phyloP scores from a whole-genome alignment of 1,139 yeast species.

The Sugiyamaella pinicola region DNA sequence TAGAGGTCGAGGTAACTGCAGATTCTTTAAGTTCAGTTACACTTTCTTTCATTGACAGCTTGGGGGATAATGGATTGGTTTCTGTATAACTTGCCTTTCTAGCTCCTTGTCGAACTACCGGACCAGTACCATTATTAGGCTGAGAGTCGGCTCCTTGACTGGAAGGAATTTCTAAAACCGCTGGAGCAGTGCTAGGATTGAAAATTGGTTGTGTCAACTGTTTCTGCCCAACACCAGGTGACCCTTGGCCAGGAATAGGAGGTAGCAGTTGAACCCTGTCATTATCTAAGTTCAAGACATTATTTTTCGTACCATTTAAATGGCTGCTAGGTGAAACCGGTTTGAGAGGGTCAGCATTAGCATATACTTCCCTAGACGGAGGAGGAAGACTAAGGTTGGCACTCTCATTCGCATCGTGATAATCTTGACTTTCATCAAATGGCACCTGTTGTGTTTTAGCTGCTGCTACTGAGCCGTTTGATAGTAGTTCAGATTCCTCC shows the following conservation, averaged over 20 bases:
- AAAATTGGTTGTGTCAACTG: neutral
- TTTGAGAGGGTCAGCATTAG: slow-evolving; percentile 15
- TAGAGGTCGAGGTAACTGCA: neutral
- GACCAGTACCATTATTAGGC: no score
- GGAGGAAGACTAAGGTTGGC: slow-evolving; percentile 27
- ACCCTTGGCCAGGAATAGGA: slow-evolving; percentile 1
- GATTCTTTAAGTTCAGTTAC: neutral
- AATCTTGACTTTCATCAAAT: slow-evolving; percentile 3
- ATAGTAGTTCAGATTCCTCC: no score
- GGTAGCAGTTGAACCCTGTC: slow-evolving; percentile 16
- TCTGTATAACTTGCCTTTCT: neutral
- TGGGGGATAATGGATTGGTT: neutral
- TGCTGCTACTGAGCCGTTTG: neutral
- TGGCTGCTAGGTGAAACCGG: slow-evolving; percentile 18
- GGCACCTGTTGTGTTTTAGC: neutral
- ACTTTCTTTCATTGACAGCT: neutral
- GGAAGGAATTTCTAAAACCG: slow-evolving; percentile 8
- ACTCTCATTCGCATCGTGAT: slow-evolving; percentile 27
- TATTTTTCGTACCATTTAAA: slow-evolving; percentile 7
- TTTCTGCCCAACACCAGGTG: slow-evolving; percentile 9
- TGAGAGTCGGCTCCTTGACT: neutral
- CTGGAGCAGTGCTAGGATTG: neutral
- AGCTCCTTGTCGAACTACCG: neutral
- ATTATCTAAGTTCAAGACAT: slow-evolving; percentile 6
- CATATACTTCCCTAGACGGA: slow-evolving; percentile 12